These are phyloP conservation scores for Wickerhamomyces alni DNA, from an alignment of 805 yeast species.

Conservation along the genomic window DNA sequence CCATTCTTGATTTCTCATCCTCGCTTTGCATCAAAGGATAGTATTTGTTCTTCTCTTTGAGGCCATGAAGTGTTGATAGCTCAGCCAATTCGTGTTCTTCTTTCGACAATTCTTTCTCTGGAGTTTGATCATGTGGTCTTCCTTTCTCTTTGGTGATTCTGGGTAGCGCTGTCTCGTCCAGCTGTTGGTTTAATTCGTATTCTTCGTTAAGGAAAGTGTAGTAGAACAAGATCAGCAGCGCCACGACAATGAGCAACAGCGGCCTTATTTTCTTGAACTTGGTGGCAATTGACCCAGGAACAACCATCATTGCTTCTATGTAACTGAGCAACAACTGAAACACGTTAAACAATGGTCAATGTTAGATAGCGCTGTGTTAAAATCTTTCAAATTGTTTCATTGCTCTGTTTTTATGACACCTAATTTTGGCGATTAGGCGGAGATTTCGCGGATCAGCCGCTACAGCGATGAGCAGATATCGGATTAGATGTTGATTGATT, in stretches of 20 bases:
- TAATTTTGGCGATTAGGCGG: too few species aligned
- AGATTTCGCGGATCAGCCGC: too few species aligned
- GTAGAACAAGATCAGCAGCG: constrained; percentile 19
- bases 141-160: constrained; percentile 11
- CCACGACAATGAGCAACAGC: constrained; percentile 7
- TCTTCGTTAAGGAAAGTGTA: constrained; percentile 23
- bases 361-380: too few species aligned
- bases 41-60: constrained; percentile 31
- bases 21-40: constrained; percentile 29
- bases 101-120: neutral
- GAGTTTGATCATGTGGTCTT: constrained; percentile 2
- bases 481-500: too few species aligned
- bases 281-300: constrained; percentile 3
- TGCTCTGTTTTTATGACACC: too few species aligned
- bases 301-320: neutral
- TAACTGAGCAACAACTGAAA: too few species aligned
- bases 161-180: constrained; percentile 21
- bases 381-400: too few species aligned
- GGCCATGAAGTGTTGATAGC: constrained; percentile 6
- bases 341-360: too few species aligned
- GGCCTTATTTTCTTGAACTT: constrained; percentile 15
- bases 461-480: too few species aligned
- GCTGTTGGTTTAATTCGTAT: constrained; percentile 16
- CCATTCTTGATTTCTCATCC: constrained; percentile 7
- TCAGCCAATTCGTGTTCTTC: constrained; percentile 2